Conservation (phyloP, 176 grass and related monocot genomes). For the Ampelocalamus luodianensis region DNA sequence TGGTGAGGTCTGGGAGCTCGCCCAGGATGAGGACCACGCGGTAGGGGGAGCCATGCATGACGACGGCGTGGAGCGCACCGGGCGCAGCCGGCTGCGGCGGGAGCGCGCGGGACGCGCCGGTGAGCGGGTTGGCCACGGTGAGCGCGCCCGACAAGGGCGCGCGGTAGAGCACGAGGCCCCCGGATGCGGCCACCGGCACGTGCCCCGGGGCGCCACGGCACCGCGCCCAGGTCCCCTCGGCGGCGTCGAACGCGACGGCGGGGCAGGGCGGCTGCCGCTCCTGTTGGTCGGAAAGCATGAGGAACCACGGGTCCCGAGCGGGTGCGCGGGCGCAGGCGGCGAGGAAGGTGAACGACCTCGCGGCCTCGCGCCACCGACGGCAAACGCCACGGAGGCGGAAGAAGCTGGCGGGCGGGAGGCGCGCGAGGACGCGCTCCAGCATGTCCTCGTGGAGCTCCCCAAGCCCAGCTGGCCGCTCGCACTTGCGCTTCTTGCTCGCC, state of each 20-base stretch:
- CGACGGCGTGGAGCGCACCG: slow-evolving; percentile 58
- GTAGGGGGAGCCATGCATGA: slow-evolving; percentile 63
- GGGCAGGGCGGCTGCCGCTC: slow-evolving; percentile 15
- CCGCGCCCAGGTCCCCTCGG: slow-evolving; percentile 41
- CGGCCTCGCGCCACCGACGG: slow-evolving; percentile 58
- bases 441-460: slow-evolving; percentile 78
- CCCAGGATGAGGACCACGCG: slow-evolving; percentile 65
- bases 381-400: slow-evolving; percentile 76
- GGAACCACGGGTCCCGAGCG: slow-evolving; percentile 72
- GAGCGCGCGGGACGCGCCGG: slow-evolving; percentile 61
- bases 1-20: slow-evolving; percentile 62
- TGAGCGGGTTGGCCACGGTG: slow-evolving; percentile 75
- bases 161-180: slow-evolving; percentile 72
- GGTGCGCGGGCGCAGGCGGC: slow-evolving; percentile 61
- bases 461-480: slow-evolving; percentile 27
- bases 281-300: slow-evolving; percentile 61
- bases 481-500: slow-evolving; percentile 50
- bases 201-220: slow-evolving; percentile 39
- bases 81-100: slow-evolving; percentile 26
- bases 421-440: slow-evolving; percentile 73
- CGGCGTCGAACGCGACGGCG: slow-evolving; percentile 50
- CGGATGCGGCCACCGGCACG: slow-evolving; percentile 69
- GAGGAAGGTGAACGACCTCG: slow-evolving; percentile 61
- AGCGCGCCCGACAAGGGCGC: slow-evolving; percentile 46
- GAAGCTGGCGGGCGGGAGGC: slow-evolving; percentile 70